phyloP scores from a whole-genome alignment of 805 yeast genomes.

The Groenewaldozyma salmanticensis region DNA sequence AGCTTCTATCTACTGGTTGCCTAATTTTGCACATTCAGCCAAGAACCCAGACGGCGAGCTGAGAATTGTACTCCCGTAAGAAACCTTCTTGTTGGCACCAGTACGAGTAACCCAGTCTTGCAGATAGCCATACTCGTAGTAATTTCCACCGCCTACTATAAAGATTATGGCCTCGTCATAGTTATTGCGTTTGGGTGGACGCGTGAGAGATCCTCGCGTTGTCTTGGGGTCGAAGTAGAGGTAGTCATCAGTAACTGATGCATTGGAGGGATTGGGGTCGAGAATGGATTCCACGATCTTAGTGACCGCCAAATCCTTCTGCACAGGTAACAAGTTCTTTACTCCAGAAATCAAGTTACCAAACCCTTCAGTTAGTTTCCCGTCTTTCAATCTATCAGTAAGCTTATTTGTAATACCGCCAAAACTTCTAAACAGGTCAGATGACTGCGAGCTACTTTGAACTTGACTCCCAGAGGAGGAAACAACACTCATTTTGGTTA shows the following conservation, averaged over 20 bases:
- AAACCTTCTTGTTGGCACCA: slow-evolving; percentile 43
- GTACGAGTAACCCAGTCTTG: slow-evolving; percentile 66
- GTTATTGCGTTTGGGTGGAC: slow-evolving; percentile 75
- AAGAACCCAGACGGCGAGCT: slow-evolving; percentile 25
- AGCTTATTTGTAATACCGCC: slow-evolving; percentile 67
- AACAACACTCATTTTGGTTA: slow-evolving; percentile 39
- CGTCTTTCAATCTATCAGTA: slow-evolving; percentile 65
- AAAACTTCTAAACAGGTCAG: slow-evolving; percentile 38
- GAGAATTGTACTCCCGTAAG: slow-evolving; percentile 81
- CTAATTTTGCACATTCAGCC: slow-evolving; percentile 25
- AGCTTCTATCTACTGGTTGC: slow-evolving; percentile 14
- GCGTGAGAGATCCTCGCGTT: slow-evolving; percentile 80
- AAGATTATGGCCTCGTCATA: slow-evolving; percentile 80
- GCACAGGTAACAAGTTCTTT: slow-evolving; percentile 78
- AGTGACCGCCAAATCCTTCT: slow-evolving; percentile 80
- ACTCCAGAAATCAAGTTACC: slow-evolving; percentile 83
- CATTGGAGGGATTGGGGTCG: slow-evolving; percentile 55
- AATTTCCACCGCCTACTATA: slow-evolving; percentile 95
- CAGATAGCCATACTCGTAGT: slow-evolving; percentile 84
- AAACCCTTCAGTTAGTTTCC: slow-evolving; percentile 76
- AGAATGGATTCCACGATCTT: slow-evolving; percentile 83
- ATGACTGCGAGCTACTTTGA: slow-evolving; percentile 17
- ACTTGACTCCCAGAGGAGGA: slow-evolving; percentile 15
- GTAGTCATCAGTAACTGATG: slow-evolving; percentile 78
- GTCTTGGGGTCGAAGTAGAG: slow-evolving; percentile 79